A percentile compares a stretch with the other conserved stretches of the same genome.
Conservation (phyloP, 78 protist genomes). For the Dictyostelium firmibasis region DNA sequence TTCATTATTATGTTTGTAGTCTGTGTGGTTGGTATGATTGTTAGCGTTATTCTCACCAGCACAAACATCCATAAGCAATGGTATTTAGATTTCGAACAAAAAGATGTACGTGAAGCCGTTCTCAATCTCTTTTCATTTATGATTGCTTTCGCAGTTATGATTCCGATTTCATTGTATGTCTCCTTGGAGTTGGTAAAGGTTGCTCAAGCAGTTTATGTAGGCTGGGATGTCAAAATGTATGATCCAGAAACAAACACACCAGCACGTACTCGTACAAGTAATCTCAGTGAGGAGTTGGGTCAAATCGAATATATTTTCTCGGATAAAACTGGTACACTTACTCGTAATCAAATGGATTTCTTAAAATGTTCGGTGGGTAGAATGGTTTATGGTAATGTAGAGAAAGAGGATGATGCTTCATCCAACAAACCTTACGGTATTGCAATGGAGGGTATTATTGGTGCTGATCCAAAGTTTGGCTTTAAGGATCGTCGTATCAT, state of each 20-base stretch:
- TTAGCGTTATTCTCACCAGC: slow-evolving; percentile 20
- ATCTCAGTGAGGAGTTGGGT: slow-evolving; percentile 78
- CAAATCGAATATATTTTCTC: slow-evolving; percentile 83
- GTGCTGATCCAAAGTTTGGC: slow-evolving; percentile 49
- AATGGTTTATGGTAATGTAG: slow-evolving; percentile 53
- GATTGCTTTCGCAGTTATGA: slow-evolving; percentile 88
- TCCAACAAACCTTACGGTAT: background rate
- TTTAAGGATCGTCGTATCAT: slow-evolving; percentile 51
- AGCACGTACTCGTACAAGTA: slow-evolving; percentile 65
- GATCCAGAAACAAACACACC: slow-evolving; percentile 44
- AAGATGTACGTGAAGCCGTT: background rate
- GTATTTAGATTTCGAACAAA: slow-evolving; percentile 39
- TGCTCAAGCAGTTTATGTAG: slow-evolving; percentile 48
- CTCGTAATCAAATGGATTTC: slow-evolving; percentile 84
- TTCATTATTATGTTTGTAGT: slow-evolving; percentile 58
- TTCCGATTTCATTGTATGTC: slow-evolving; percentile 82
- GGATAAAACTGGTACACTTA: slow-evolving; percentile 87
- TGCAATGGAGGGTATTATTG: slow-evolving; percentile 16
- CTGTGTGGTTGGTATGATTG: slow-evolving; percentile 38
- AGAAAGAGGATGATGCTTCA: background rate
- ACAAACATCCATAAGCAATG: slow-evolving; percentile 8
- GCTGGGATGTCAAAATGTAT: slow-evolving; percentile 66
- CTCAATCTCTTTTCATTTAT: slow-evolving; percentile 84
- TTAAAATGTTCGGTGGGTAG: slow-evolving; percentile 71
- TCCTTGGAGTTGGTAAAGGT: slow-evolving; percentile 78